Percentiles rank a stretch among this genome's conserved stretches.
These are phyloP conservation scores for Trypanosoma platydactyli DNA, from an alignment of 208 protist species.

Conservation along the genomic window DNA sequence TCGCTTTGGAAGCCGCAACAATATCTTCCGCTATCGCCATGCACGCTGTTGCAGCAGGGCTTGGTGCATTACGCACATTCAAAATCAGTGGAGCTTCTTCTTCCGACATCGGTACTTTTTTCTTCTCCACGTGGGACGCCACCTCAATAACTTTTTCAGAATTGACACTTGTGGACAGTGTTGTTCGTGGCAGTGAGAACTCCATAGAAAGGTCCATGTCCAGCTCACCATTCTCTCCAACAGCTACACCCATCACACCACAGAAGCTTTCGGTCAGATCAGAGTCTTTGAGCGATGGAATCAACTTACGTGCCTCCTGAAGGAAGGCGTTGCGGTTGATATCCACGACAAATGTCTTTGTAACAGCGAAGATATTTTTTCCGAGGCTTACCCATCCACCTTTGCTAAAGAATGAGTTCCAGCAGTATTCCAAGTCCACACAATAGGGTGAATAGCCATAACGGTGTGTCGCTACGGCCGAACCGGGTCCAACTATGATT, in stretches of 20 bases:
- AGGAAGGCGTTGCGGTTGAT: slow-evolving; percentile 61
- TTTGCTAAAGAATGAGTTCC: slow-evolving; percentile 64
- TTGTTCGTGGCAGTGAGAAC: slow-evolving; percentile 56
- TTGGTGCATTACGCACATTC: slow-evolving; percentile 91
- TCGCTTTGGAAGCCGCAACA: slow-evolving; percentile 43
- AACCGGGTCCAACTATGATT: slow-evolving; percentile 84
- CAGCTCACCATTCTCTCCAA: slow-evolving; percentile 52
- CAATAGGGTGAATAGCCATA: slow-evolving; percentile 86
- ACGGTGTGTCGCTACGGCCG: slow-evolving; percentile 62
- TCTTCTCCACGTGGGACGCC: slow-evolving; percentile 22
- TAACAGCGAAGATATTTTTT: slow-evolving; percentile 51
- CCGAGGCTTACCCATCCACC: slow-evolving; percentile 69
- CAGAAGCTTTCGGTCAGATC: slow-evolving; percentile 78
- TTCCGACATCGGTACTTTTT: slow-evolving; percentile 1
- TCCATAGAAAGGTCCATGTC: slow-evolving; percentile 78
- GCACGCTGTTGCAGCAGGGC: slow-evolving; percentile 80
- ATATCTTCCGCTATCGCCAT: slow-evolving; percentile 91
- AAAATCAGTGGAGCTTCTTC: slow-evolving; percentile 55
- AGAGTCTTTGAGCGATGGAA: slow-evolving; percentile 58
- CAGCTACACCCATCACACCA: slow-evolving; percentile 72
- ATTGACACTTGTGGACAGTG: slow-evolving; percentile 39
- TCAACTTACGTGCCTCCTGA: slow-evolving; percentile 62
- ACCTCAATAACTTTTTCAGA: slow-evolving; percentile 48
- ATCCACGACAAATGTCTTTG: slow-evolving; percentile 71
- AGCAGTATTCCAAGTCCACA: slow-evolving; percentile 71